Percentiles rank a stretch among this genome's conserved stretches.
Evolutionary conservation across 1,139 yeast species (phyloP).

Genomic region (Blastobotrys persicus): DNA sequence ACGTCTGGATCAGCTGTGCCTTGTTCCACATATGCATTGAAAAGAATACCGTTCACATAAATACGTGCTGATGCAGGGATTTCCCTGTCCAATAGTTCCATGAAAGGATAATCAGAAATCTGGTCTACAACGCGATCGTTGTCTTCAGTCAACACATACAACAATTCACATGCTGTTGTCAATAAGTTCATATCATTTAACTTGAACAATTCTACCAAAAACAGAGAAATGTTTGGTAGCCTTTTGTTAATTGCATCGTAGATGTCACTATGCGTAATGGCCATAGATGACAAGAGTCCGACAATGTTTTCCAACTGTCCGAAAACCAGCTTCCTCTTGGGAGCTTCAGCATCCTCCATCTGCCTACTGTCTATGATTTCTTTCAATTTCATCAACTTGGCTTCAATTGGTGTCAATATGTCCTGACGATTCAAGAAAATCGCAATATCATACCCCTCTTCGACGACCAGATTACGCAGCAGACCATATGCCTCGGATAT

Average conservation of each 20-base stretch:
- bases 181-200: constrained; percentile 13
- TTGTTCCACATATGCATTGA: constrained; percentile 25
- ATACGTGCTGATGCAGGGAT: constrained; percentile 25
- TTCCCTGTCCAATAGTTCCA: constrained; percentile 14
- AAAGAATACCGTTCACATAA: constrained; percentile 29
- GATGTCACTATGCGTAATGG: constrained; percentile 62
- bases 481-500: constrained; percentile 79
- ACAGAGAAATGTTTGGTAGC: constrained; percentile 30
- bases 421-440: constrained; percentile 74
- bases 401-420: constrained; percentile 61
- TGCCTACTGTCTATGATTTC: constrained; percentile 33
- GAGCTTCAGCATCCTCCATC: constrained; percentile 29
- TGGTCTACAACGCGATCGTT: constrained; percentile 24
- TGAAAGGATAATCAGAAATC: constrained; percentile 15
- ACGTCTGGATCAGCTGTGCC: constrained; percentile 20
- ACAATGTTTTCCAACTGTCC: constrained; percentile 74
- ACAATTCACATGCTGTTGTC: constrained; percentile 24
- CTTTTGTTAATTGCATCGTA: constrained; percentile 50
- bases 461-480: constrained; percentile 72
- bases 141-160: constrained; percentile 29
- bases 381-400: constrained; percentile 39
- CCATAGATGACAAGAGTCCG: constrained; percentile 65
- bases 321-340: constrained; percentile 47
- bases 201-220: constrained; percentile 18
- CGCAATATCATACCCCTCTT: constrained; percentile 86